Percentiles rank a stretch among this genome's conserved stretches.
phyloP scores from a whole-genome alignment of 768 basidiomycete species.

The Crucibulum laeve region DNA sequence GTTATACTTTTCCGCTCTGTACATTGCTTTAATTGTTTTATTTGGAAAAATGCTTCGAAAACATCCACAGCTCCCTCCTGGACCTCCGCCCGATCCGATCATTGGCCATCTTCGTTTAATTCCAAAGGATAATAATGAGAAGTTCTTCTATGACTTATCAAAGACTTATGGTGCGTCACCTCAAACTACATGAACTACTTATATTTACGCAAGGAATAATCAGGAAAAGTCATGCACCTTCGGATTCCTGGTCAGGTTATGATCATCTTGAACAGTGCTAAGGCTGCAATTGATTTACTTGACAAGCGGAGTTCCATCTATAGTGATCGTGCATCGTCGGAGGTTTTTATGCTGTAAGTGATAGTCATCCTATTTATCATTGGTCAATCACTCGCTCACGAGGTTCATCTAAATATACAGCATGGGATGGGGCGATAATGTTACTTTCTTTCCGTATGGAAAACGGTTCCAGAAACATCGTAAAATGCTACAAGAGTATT shows the following conservation, averaged over 20 bases:
- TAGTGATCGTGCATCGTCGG: not conserved
- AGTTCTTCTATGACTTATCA: too few species aligned
- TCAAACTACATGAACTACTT: not conserved
- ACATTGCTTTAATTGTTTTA: too few species aligned
- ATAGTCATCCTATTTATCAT: too few species aligned
- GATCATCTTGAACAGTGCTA: not conserved
- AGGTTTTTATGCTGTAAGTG: not conserved
- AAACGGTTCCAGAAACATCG: conserved; percentile 9
- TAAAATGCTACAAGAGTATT: conserved; percentile 9
- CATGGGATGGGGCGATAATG: conserved; percentile 6
- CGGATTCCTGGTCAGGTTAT: too few species aligned
- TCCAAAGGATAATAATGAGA: not conserved
- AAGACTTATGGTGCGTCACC: too few species aligned
- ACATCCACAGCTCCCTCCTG: conserved; percentile 1
- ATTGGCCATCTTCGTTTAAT: not conserved
- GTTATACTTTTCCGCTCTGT: too few species aligned
- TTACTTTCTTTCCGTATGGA: conserved; percentile 10
- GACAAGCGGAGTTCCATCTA: not conserved
- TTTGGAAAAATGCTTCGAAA: too few species aligned
- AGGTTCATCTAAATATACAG: conserved; percentile 5
- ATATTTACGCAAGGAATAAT: not conserved
- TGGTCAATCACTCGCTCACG: not conserved
- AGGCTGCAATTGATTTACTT: not conserved
- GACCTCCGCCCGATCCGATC: not conserved
- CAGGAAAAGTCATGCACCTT: not conserved